Percentiles rank a stretch among this genome's conserved stretches.
Evolutionary conservation across 148 eudicot genomes (phyloP).

Genomic region (Simmondsia chinensis): DNA sequence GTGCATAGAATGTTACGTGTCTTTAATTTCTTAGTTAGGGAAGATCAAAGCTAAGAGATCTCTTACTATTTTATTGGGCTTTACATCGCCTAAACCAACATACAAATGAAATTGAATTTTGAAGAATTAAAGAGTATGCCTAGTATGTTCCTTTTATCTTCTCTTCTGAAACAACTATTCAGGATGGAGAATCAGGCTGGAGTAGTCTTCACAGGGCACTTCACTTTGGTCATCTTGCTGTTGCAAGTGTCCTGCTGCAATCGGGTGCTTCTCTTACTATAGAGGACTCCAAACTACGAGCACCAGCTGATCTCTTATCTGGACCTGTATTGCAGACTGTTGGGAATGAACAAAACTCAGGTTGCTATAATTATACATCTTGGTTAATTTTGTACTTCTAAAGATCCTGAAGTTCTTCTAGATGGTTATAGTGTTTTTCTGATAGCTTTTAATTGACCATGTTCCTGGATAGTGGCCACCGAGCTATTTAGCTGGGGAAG

Average conservation of each 20-base stretch:
- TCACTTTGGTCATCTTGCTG: slow-evolving; percentile 92
- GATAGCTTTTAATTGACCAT: too few species aligned
- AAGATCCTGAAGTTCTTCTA: neutral
- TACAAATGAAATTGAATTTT: too few species aligned
- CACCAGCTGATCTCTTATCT: slow-evolving; percentile 87
- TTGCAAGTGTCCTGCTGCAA: slow-evolving; percentile 80
- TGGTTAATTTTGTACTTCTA: neutral
- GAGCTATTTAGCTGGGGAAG: slow-evolving; percentile 99
- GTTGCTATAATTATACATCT: slow-evolving; percentile 18
- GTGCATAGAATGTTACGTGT: too few species aligned
- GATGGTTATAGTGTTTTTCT: neutral
- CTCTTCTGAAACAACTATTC: slow-evolving; percentile 9
- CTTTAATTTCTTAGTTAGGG: too few species aligned
- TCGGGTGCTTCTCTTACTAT: slow-evolving; percentile 65
- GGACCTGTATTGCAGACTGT: slow-evolving; percentile 72
- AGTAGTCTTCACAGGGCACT: slow-evolving; percentile 96
- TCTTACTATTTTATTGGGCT: too few species aligned
- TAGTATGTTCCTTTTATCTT: slow-evolving; percentile 1
- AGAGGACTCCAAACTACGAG: slow-evolving; percentile 84
- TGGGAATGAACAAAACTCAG: slow-evolving; percentile 46
- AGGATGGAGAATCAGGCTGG: slow-evolving; percentile 99
- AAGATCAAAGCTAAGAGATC: too few species aligned
- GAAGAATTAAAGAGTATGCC: slow-evolving; percentile 1
- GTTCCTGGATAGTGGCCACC: slow-evolving; percentile 49
- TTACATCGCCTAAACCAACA: too few species aligned